These are phyloP conservation scores for Neostapfia colusana DNA, from an alignment of 176 grass and related monocot species.

Conservation along the genomic window DNA sequence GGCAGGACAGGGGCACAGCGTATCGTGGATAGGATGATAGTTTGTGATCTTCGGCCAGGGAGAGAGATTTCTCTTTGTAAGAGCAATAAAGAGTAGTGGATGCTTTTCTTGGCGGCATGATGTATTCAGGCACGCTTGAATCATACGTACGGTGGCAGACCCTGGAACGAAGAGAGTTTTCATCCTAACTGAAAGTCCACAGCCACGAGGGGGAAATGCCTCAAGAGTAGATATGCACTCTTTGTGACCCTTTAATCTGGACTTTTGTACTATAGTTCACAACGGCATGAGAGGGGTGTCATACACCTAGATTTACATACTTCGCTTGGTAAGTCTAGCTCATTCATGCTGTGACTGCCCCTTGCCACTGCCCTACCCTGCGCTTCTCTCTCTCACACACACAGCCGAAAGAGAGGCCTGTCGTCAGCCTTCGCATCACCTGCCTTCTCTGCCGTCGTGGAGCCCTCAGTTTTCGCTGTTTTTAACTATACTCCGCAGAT, in stretches of 20 bases:
- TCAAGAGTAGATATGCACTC: background rate
- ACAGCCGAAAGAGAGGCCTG: constrained; percentile 38
- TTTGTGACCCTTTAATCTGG: no score
- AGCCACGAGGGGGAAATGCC: no score
- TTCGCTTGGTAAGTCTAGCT: constrained; percentile 22
- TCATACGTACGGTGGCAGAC: constrained; percentile 4
- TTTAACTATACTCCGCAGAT: background rate
- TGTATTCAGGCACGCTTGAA: constrained; percentile 32
- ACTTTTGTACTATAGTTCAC: no score
- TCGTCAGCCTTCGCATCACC: background rate
- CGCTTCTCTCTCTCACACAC: background rate
- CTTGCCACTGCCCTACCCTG: background rate
- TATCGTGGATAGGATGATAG: background rate
- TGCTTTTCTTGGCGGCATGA: constrained; percentile 1
- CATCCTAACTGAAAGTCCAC: no score
- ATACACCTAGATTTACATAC: no score
- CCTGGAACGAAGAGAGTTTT: background rate
- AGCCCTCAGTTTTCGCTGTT: background rate
- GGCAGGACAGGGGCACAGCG: no score
- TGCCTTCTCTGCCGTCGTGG: background rate
- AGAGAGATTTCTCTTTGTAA: background rate
- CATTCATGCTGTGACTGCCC: constrained; percentile 20
- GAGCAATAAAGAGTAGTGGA: constrained; percentile 10
- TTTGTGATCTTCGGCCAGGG: background rate
- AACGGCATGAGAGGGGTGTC: no score